Evolutionary conservation across 495 filamentous ascomycete species (phyloP).

Genomic region (Pyrenula aspistea): DNA sequence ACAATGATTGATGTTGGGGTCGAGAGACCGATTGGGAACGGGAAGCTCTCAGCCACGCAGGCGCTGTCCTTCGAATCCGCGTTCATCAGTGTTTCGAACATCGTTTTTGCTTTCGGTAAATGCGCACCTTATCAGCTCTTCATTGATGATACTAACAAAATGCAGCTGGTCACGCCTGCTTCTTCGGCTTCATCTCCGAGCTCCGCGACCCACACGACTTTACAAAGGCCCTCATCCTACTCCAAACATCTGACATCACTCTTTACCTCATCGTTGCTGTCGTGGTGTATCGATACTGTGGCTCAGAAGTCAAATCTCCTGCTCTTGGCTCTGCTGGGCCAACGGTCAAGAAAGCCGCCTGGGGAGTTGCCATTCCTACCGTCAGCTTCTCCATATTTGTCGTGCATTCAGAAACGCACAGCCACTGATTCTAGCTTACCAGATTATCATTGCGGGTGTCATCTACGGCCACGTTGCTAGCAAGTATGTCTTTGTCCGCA

Average conservation of each 20-base stretch:
- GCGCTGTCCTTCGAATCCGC: conserved; percentile 11
- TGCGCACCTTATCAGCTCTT: too few relatives aligned
- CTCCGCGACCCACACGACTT: conserved; percentile 59
- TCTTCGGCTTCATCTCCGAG: conserved; percentile 69
- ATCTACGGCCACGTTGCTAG: conserved; percentile 48
- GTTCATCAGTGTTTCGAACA: conserved; percentile 33
- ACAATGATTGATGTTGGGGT: conserved; percentile 58
- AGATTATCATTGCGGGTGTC: conserved; percentile 53
- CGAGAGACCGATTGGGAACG: conserved; percentile 26
- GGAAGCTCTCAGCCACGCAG: conserved; percentile 14
- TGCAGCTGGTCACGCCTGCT: conserved; percentile 52
- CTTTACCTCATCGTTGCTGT: conserved; percentile 58
- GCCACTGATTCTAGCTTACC: neutral
- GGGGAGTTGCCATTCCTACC: conserved; percentile 64
- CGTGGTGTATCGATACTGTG: conserved; percentile 64
- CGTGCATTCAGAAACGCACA: neutral
- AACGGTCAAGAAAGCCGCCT: conserved; percentile 56
- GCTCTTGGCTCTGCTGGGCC: conserved; percentile 53
- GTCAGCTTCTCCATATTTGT: conserved; percentile 14
- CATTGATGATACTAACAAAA: too few relatives aligned
- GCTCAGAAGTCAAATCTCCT: conserved; percentile 51
- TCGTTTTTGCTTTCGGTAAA: conserved; percentile 34
- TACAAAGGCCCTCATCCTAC: conserved; percentile 51
- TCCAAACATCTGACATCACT: conserved; percentile 51
- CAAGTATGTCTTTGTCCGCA: conserved; percentile 52